Conservation (phyloP, 2,329 filamentous ascomycete species). For the Drechslerella coelobrocha region DNA sequence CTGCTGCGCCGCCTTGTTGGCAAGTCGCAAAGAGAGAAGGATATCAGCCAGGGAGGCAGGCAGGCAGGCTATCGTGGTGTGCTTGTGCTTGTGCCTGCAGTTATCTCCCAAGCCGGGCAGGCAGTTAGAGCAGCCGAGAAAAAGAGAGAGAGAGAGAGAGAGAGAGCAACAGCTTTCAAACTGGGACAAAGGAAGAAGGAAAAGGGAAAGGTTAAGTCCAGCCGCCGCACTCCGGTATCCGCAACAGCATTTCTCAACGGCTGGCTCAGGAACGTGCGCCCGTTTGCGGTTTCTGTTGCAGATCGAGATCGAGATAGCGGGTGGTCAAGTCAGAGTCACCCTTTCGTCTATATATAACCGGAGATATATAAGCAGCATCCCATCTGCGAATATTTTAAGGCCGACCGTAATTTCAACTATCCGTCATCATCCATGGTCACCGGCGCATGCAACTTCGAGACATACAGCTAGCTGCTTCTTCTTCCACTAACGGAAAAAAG, state of each 20-base stretch:
- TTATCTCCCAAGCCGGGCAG: conserved; percentile 7
- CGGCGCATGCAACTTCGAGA: background rate
- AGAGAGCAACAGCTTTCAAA: too few species aligned
- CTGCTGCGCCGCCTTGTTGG: conserved; percentile 14
- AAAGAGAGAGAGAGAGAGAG: conserved; percentile 18
- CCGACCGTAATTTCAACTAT: background rate
- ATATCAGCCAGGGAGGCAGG: conserved; percentile 23
- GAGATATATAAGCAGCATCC: too few species aligned
- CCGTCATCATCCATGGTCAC: background rate
- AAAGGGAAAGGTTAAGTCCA: conserved; percentile 24
- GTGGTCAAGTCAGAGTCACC: background rate
- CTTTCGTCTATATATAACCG: too few species aligned
- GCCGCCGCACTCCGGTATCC: conserved; percentile 32
- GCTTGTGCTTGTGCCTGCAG: background rate
- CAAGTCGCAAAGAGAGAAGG: conserved; percentile 5
- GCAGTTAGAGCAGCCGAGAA: conserved; percentile 16
- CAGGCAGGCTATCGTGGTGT: conserved; percentile 39
- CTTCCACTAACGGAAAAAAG: background rate
- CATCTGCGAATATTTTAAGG: background rate
- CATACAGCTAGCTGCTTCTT: too few species aligned
- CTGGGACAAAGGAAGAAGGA: background rate
- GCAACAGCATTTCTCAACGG: conserved; percentile 6
- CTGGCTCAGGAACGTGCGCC: background rate
- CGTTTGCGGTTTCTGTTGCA: background rate
- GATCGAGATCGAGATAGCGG: too few species aligned